phyloP scores from a whole-genome alignment of 202 grass and related monocot genomes.

The Bolboschoenoplectus hybrid region DNA sequence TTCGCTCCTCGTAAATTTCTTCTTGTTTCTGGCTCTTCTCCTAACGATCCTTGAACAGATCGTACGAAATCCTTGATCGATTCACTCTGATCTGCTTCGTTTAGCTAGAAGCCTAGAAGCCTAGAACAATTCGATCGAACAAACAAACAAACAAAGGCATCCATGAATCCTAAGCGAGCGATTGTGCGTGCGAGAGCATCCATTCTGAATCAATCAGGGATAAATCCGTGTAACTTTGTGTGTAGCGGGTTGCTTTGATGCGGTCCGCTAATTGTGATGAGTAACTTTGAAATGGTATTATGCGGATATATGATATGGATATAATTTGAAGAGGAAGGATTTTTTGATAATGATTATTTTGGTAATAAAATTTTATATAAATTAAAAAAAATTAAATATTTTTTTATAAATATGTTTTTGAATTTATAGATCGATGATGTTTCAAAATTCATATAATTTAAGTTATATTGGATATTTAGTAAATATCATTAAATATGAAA shows the following conservation, averaged over 20 bases:
- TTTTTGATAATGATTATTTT: no score
- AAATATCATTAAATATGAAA: no score
- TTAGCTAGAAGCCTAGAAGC: neutral
- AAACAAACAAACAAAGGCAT: neutral
- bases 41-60: neutral
- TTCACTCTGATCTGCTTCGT: constrained; percentile 21
- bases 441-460: no score
- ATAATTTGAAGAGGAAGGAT: no score
- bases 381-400: no score
- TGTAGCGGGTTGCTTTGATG: neutral
- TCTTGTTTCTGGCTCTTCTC: neutral
- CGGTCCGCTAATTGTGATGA: neutral
- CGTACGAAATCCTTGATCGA: neutral
- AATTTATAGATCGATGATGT: no score
- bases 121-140: neutral
- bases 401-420: no score
- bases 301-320: neutral
- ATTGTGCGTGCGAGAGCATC: neutral
- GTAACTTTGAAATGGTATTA: neutral
- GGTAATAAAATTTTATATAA: no score
- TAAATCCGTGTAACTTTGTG: neutral
- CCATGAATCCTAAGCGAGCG: neutral
- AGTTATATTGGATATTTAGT: no score
- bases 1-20: neutral
- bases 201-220: neutral